Conservation (phyloP, 192 early-diverging fungal genomes). For the Helicostylum pulchrum region DNA sequence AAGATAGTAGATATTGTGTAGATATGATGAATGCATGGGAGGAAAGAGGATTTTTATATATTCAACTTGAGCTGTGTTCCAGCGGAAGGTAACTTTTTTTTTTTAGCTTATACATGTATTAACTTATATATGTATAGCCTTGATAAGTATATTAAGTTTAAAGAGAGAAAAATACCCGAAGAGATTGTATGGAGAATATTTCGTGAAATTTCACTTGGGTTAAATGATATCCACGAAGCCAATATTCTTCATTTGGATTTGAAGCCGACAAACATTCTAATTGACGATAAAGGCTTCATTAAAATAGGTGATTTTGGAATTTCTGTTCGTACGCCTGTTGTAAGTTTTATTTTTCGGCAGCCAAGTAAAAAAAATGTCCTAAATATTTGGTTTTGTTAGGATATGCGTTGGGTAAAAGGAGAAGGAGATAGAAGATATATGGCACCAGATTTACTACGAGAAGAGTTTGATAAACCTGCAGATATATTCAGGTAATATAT, state of each 20-base stretch:
- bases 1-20: constrained; percentile 58
- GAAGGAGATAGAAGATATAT: constrained; percentile 96
- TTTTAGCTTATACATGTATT: constrained; percentile 7
- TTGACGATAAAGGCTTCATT: constrained; percentile 59
- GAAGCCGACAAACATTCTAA: constrained; percentile 87
- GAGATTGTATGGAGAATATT: constrained; percentile 72
- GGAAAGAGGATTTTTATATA: constrained; percentile 80
- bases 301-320: constrained; percentile 94
- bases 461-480: constrained; percentile 67
- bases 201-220: constrained; percentile 58
- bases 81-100: constrained; percentile 55
- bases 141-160: constrained; percentile 11
- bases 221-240: constrained; percentile 68
- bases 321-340: constrained; percentile 62
- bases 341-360: constrained; percentile 20
- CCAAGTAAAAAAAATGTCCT: not conserved
- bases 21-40: constrained; percentile 86
- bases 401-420: constrained; percentile 24
- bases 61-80: constrained; percentile 88
- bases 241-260: constrained; percentile 84
- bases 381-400: constrained; percentile 42
- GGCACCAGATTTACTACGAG: constrained; percentile 80
- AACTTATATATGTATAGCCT: not conserved
- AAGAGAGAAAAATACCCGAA: constrained; percentile 15
- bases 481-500: constrained; percentile 80